Conservation (phyloP, 768 basidiomycete species). For the Macrolepiota fuliginosa region DNA sequence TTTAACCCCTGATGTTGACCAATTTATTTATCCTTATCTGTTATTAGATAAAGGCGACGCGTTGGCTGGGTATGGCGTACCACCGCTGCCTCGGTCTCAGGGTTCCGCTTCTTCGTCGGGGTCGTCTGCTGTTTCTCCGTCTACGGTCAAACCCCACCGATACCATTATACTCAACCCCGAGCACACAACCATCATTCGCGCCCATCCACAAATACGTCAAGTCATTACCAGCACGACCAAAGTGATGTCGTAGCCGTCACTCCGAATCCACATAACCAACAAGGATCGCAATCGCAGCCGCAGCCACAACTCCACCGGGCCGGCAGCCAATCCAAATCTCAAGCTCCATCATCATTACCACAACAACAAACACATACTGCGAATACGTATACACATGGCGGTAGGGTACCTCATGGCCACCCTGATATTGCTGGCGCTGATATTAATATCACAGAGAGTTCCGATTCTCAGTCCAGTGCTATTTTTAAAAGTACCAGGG, state of each 20-base stretch:
- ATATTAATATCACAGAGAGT: slow-evolving; percentile 1
- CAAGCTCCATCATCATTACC: background rate
- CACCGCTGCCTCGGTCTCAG: background rate
- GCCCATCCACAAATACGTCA: background rate
- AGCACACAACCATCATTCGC: background rate
- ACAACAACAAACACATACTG: background rate
- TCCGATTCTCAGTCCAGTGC: background rate
- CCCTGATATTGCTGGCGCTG: background rate
- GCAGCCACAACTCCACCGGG: background rate
- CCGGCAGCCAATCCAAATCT: background rate
- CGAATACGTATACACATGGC: background rate
- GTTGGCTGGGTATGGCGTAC: background rate
- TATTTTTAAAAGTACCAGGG: slow-evolving; percentile 4
- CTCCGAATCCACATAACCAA: no score
- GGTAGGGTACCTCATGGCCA: background rate
- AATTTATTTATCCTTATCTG: background rate
- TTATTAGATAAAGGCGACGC: background rate
- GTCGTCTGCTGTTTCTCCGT: background rate
- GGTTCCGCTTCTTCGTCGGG: background rate
- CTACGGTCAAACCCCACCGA: background rate
- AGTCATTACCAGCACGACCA: background rate
- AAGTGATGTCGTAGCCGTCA: background rate
- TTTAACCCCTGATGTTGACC: background rate
- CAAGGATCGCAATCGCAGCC: background rate
- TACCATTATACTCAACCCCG: background rate